These are phyloP conservation scores for Salix dunnii DNA, from an alignment of 345 rosid genomes.

Conservation along the genomic window DNA sequence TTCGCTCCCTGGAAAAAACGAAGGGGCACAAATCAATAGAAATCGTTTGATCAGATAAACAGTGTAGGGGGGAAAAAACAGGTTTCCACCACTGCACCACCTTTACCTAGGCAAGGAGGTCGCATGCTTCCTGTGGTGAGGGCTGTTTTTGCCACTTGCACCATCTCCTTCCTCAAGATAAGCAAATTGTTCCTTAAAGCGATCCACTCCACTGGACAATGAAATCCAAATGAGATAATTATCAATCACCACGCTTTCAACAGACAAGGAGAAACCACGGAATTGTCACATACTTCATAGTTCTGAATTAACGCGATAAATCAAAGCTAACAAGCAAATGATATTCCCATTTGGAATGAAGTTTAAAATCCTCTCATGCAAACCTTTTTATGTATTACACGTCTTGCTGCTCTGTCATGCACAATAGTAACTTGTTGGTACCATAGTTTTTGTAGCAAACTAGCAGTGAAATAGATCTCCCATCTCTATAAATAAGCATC, in stretches of 20 bases:
- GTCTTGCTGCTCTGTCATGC: neutral
- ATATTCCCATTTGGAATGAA: neutral
- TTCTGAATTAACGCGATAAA: neutral
- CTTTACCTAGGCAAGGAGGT: slow-evolving; percentile 79
- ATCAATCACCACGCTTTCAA: neutral
- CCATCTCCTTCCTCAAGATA: slow-evolving; percentile 68
- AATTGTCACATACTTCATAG: neutral
- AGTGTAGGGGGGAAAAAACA: neutral
- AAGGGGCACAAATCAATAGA: neutral
- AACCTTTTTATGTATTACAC: neutral
- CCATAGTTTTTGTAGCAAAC: neutral
- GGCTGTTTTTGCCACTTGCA: slow-evolving; percentile 44
- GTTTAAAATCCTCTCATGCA: neutral
- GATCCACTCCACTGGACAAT: slow-evolving; percentile 64
- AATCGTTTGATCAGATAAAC: neutral
- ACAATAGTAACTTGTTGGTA: neutral
- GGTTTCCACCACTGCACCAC: neutral
- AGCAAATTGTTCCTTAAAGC: slow-evolving; percentile 82
- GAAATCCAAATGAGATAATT: neutral
- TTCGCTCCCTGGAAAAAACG: slow-evolving; percentile 53
- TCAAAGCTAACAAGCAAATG: neutral
- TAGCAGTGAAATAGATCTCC: neutral
- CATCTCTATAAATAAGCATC: neutral
- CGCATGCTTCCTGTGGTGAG: slow-evolving; percentile 62
- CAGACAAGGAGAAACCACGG: neutral